phyloP scores from a whole-genome alignment of 148 eudicot species.

The Rhododendron molle region DNA sequence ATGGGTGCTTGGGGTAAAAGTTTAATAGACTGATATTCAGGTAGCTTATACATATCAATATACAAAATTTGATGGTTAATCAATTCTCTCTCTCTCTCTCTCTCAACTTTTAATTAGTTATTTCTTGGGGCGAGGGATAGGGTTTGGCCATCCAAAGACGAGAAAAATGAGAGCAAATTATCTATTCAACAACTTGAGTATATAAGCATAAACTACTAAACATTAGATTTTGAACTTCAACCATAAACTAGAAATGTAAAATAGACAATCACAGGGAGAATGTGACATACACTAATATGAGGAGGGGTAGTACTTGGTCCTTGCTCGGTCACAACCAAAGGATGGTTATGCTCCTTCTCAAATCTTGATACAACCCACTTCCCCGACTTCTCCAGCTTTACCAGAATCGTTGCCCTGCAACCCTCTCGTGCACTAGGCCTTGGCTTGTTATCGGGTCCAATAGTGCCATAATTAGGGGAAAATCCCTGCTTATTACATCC shows the following conservation, averaged over 20 bases:
- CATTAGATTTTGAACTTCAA: background rate
- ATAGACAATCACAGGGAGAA: background rate
- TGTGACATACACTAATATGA: background rate
- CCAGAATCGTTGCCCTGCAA: constrained; percentile 45
- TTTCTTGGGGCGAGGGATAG: background rate
- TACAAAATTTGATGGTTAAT: background rate
- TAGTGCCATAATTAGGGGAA: constrained; percentile 25
- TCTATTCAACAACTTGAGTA: background rate
- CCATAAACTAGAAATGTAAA: background rate
- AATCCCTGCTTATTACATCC: constrained; percentile 51
- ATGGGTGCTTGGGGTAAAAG: background rate
- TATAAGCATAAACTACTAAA: background rate
- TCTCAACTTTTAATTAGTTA: background rate
- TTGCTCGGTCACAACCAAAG: constrained; percentile 27
- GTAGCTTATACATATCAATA: background rate
- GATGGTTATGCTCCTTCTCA: constrained; percentile 52
- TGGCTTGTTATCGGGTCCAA: constrained; percentile 40
- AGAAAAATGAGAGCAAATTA: background rate
- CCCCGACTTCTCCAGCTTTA: constrained; percentile 44
- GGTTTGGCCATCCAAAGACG: background rate
- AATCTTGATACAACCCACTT: constrained; percentile 52
- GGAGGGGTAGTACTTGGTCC: constrained; percentile 9
- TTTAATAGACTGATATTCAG: background rate
- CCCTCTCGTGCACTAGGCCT: constrained; percentile 42
- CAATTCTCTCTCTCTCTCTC: background rate